Base-by-base conservation (phyloP, 2,329 filamentous ascomycete genomes). In the Aspergillus pseudotamarii region DNA sequence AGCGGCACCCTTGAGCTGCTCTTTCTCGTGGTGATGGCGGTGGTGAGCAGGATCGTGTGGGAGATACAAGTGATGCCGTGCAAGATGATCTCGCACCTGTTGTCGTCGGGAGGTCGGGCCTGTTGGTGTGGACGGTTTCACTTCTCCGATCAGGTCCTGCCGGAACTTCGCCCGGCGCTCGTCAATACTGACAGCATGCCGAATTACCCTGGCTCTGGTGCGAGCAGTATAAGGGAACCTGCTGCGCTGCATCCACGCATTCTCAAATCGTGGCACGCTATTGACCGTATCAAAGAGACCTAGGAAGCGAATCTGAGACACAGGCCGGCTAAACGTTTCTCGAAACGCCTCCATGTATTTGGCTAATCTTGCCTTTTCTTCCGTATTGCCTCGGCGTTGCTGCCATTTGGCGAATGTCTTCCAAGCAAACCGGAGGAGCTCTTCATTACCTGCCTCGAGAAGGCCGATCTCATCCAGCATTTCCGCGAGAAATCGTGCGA, bases 381-480 rank as follows among this genome's bases (percentile, higher is more conserved):
- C 71, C 6, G 62, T 57, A 6, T 50, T 65, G 12, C 65, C 60
- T 11, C 60, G 64, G 9, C 78, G 73, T 64, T 78, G 75, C 65
- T 79, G 76, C 78, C 78, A 80, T 56, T 79, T 79, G 46, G 77
- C 73, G 53, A 80, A 80, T 6, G 77, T 79, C 68, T 80, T 93
- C 91, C 92, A 95, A 0, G 91, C 92, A 73, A 96, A 96, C 4
- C 85, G 83, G 57, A 92, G 88, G 88, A 95, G 90, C 69, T 95
- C 92, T 72, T 96, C 91, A 69, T 96, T 96, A 11, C 92, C 92
- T 58, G 91, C 89, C 16, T 89, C 90, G 16, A 96, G 82, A 0
- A 96, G 82, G 1, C 93, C 92, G 60, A 95, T 88, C 68, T 92
- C 89, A 71, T 95, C 91, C 8, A 95, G 83, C 92, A 94, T 94